Evolutionary conservation across 2,329 filamentous ascomycete genomes (phyloP).

Genomic region (Aspergillus phoenicis): DNA sequence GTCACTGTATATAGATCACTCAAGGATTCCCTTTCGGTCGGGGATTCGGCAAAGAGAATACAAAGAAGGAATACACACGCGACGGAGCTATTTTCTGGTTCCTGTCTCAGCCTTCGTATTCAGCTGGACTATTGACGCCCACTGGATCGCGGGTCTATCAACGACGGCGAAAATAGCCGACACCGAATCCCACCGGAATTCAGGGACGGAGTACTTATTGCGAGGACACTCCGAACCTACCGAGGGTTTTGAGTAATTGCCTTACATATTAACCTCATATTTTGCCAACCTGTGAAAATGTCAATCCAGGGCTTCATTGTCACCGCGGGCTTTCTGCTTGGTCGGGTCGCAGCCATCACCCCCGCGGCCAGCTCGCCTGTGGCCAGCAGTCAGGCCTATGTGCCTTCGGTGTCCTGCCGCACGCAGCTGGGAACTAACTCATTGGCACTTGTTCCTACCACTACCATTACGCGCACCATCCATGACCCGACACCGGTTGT

Average conservation of each 20-base stretch:
- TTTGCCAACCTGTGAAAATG: background rate
- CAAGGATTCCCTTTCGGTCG: too few relatives aligned
- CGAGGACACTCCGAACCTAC: background rate
- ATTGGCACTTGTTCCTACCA: background rate
- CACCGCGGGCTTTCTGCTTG: background rate
- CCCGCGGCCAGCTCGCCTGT: background rate
- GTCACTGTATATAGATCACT: background rate
- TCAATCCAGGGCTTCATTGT: background rate
- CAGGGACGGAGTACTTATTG: background rate
- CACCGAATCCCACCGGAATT: background rate
- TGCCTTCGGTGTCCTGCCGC: background rate
- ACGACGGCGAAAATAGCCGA: constrained; percentile 2
- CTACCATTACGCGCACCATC: background rate
- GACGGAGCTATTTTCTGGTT: background rate
- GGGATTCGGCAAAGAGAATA: background rate
- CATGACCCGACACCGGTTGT: background rate
- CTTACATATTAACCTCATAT: background rate
- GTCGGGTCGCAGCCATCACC: background rate
- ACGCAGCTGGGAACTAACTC: constrained; percentile 1
- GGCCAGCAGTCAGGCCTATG: background rate
- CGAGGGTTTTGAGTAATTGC: background rate
- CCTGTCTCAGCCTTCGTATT: background rate
- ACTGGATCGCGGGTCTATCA: background rate
- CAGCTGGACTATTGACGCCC: background rate
- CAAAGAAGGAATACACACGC: background rate